Conservation (phyloP, 2,329 filamentous ascomycete genomes). For the Pyricularia sp. region DNA sequence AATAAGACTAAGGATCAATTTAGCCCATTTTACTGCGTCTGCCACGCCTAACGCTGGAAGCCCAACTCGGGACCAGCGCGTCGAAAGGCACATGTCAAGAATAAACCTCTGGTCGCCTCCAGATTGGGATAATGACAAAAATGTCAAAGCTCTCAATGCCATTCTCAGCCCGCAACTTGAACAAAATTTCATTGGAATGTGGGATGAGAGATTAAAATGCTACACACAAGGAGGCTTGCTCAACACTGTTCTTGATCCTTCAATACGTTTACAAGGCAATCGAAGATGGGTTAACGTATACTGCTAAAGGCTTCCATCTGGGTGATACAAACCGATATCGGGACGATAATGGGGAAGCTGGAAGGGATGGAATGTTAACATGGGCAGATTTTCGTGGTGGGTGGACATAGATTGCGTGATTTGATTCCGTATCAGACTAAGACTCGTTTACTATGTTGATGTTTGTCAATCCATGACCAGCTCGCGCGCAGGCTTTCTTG, state of each 20-base stretch:
- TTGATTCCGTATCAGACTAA: background rate
- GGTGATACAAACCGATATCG: background rate
- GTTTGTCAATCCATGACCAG: background rate
- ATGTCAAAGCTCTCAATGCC: constrained; percentile 17
- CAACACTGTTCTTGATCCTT: constrained; percentile 35
- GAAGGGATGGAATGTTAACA: background rate
- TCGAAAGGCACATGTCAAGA: background rate
- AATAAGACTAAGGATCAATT: constrained; percentile 15
- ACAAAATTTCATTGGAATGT: constrained; percentile 28
- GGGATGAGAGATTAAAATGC: constrained; percentile 35
- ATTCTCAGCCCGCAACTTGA: constrained; percentile 27
- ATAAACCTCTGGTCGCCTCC: constrained; percentile 24
- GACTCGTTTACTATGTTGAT: background rate
- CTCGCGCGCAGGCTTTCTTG: background rate
- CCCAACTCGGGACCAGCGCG: background rate
- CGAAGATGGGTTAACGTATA: background rate
- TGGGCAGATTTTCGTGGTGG: background rate
- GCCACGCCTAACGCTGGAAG: background rate
- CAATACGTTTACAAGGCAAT: constrained; percentile 20
- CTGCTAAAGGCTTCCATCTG: background rate
- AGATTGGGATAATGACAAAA: constrained; percentile 6
- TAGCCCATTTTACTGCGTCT: constrained; percentile 12
- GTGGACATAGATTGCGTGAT: background rate
- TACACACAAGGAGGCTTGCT: constrained; percentile 24
- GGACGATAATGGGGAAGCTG: background rate